Percentiles rank a stretch among this genome's conserved stretches.
Evolutionary conservation across 106 monocot species (phyloP).

Genomic region (Allium cepa): DNA sequence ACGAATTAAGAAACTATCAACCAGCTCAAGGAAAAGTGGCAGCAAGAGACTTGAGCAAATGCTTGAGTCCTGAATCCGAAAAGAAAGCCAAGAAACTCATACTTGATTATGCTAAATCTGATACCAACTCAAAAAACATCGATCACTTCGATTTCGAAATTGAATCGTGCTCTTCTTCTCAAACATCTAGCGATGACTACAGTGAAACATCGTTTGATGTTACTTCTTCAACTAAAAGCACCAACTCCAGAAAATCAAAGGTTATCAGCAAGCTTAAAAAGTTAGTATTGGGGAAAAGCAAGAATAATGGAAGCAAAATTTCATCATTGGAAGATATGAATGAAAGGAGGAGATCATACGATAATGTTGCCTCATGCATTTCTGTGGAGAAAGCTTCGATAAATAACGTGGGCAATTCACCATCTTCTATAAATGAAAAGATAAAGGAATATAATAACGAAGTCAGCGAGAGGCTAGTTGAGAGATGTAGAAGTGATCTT

Average conservation of each 20-base stretch:
- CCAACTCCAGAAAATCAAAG: slow-evolving; percentile 32
- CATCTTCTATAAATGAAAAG: neutral
- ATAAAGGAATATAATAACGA: neutral
- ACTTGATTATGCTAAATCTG: slow-evolving; percentile 42
- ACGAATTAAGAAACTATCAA: slow-evolving; percentile 52
- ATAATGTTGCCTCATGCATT: slow-evolving; percentile 6
- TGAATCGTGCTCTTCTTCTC: slow-evolving; percentile 43
- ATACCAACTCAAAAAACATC: slow-evolving; percentile 7
- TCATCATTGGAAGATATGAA: slow-evolving; percentile 20
- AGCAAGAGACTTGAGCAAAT: slow-evolving; percentile 59
- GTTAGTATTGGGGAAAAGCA: slow-evolving; percentile 42
- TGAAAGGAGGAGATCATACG: slow-evolving; percentile 19
- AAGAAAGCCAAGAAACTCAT: slow-evolving; percentile 57
- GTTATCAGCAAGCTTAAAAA: slow-evolving; percentile 62
- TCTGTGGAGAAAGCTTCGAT: neutral
- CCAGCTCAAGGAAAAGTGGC: slow-evolving; percentile 20
- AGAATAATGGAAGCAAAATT: slow-evolving; percentile 5
- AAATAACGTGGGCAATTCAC: neutral
- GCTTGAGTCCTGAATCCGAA: slow-evolving; percentile 48
- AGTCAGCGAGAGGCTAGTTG: neutral
- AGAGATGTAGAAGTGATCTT: slow-evolving; percentile 1
- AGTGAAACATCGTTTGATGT: slow-evolving; percentile 22
- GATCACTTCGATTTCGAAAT: slow-evolving; percentile 23
- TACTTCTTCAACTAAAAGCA: slow-evolving; percentile 16
- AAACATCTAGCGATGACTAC: slow-evolving; percentile 24